Base-by-base conservation (phyloP, 2,329 filamentous ascomycete species). In the Madurella fahalii region DNA sequence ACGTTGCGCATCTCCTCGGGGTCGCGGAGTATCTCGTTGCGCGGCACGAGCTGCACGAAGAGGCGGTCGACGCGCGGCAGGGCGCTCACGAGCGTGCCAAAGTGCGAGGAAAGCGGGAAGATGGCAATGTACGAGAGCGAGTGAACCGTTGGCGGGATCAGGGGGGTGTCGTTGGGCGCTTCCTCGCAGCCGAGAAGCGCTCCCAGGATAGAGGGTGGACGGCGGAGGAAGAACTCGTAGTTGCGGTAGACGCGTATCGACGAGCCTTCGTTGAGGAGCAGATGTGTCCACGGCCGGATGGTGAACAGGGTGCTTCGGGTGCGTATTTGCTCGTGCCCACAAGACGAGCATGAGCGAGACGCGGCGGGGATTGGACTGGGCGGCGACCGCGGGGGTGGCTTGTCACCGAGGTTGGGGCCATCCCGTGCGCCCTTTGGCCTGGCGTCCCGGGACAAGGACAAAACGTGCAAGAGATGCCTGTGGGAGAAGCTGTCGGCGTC, bases 251-350 rank as follows among this genome's bases (percentile, higher is more conserved):
- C 85, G 54, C 78, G 78, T n/a, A 87, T 78, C 4, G 83, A 89
- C 0, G 86, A 89, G 9, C 87, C 86, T 71, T 93, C 88, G 66
- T 92, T 92, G 59, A 90, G 80, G 2, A 80, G 72, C 0, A 90
- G 63, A 16, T 80, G 77, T 0, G 75, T 77, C 88, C 89, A 92
- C 2, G 79, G 79, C 1, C 80, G 77, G n/a, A 80, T 72, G 25
- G 76, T 76, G 43, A 89, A 77, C 0, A 90, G 69, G 11, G 65
- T 67, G 58, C 68, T 71, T 2, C 68, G 64, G 0, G 64, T 59
- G 17, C 61, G 15, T 9, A 25, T 12, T 2, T 2, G 40, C 17
- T 17, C 31, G 5, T n/a, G 25, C 42, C 13, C 18, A 17, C n/a
- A 9, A 5, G 25, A 25, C 25, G n/a, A 15, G 17, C 15, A 43